Conservation (phyloP, 495 filamentous ascomycete genomes). For the Penicillium angulare region DNA sequence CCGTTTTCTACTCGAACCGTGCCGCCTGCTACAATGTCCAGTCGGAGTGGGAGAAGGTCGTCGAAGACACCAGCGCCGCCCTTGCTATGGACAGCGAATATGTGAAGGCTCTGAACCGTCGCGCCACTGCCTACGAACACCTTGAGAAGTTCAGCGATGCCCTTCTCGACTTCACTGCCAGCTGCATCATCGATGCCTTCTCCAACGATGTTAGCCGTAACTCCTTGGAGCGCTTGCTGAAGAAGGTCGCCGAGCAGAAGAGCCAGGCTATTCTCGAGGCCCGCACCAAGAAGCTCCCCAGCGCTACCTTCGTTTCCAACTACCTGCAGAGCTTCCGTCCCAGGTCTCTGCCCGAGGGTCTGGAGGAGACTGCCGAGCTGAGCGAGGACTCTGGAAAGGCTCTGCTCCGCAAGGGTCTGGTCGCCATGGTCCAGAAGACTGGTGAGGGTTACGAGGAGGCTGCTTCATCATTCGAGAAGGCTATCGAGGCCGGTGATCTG, state of each 20-base stretch:
- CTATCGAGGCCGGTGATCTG: slow-evolving; percentile 74
- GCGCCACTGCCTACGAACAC: slow-evolving; percentile 95
- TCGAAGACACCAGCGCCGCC: slow-evolving; percentile 94
- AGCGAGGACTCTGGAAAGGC: slow-evolving; percentile 78
- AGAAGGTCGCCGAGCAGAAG: slow-evolving; percentile 95
- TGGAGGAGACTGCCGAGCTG: slow-evolving; percentile 76
- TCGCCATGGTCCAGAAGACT: slow-evolving; percentile 79
- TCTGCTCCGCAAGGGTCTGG: slow-evolving; percentile 76
- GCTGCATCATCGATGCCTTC: slow-evolving; percentile 98
- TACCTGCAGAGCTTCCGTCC: slow-evolving; percentile 97
- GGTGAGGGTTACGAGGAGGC: slow-evolving; percentile 88
- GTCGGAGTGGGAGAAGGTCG: slow-evolving; percentile 89
- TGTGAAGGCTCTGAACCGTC: slow-evolving; percentile 93
- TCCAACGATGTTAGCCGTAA: slow-evolving; percentile 83
- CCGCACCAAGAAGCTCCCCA: slow-evolving; percentile 83
- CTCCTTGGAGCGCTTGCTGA: slow-evolving; percentile 87
- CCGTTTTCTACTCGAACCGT: slow-evolving; percentile 97
- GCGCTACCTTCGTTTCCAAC: slow-evolving; percentile 94
- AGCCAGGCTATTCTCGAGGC: slow-evolving; percentile 77
- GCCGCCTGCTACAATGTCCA: slow-evolving; percentile 96
- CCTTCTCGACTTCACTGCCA: slow-evolving; percentile 94
- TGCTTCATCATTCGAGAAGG: slow-evolving; percentile 78
- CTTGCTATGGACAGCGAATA: slow-evolving; percentile 91
- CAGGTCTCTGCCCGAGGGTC: slow-evolving; percentile 71
- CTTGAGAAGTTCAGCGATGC: slow-evolving; percentile 88